Conservation (phyloP, 2,329 filamentous ascomycete species). For the Anisogramma anomala region DNA sequence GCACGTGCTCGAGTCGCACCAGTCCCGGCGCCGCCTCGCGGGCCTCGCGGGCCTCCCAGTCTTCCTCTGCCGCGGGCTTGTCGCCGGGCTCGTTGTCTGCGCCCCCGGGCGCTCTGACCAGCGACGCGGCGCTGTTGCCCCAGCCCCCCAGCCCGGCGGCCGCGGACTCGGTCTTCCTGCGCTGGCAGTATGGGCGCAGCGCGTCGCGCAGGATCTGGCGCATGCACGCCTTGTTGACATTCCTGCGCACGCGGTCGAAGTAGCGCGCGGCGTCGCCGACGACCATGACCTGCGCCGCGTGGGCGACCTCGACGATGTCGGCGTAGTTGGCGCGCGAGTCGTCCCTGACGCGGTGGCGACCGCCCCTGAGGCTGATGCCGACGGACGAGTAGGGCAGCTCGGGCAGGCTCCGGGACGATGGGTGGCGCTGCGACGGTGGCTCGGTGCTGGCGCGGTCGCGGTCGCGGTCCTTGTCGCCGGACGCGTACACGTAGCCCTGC, state of each 20-base stretch:
- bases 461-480: slow-evolving; percentile 22
- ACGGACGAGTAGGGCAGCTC: slow-evolving; percentile 25
- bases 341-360: slow-evolving; percentile 24
- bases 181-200: slow-evolving; percentile 23
- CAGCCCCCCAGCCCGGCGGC: slow-evolving; percentile 10
- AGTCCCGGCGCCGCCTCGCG: background rate
- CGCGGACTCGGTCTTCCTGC: slow-evolving; percentile 16
- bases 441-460: slow-evolving; percentile 5
- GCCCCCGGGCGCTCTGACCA: too few relatives aligned
- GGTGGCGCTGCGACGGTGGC: slow-evolving; percentile 17
- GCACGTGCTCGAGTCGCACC: background rate
- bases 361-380: slow-evolving; percentile 23
- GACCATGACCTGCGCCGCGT: slow-evolving; percentile 26
- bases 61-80: background rate
- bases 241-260: slow-evolving; percentile 26
- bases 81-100: too few relatives aligned
- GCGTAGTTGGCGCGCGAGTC: slow-evolving; percentile 28
- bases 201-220: slow-evolving; percentile 25
- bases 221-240: slow-evolving; percentile 28
- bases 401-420: slow-evolving; percentile 18
- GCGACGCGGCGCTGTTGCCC: slow-evolving; percentile 12
- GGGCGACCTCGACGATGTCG: slow-evolving; percentile 26
- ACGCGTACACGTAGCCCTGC: slow-evolving; percentile 25
- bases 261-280: slow-evolving; percentile 26
- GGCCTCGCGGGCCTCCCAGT: background rate